Evolutionary conservation across 306 rosid species (phyloP).

Genomic region (Acacia crassicarpa): DNA sequence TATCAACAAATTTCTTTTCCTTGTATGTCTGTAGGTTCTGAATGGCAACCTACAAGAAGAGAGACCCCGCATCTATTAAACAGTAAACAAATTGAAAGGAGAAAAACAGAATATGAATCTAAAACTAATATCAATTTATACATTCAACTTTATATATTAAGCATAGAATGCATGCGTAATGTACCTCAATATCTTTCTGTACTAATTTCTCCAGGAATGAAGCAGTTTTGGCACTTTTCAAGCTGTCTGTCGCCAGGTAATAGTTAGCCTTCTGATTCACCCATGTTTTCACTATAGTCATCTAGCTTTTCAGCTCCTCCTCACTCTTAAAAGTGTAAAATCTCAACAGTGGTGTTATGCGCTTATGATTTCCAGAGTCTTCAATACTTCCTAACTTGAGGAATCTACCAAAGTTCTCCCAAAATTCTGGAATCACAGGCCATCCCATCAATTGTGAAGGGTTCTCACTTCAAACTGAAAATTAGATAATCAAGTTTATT

Average conservation of each 20-base stretch:
- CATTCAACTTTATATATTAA: not conserved
- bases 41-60: constrained; percentile 73
- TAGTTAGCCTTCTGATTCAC: constrained; percentile 90
- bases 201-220: constrained; percentile 92
- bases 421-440: constrained; percentile 62
- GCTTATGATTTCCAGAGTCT: constrained; percentile 96
- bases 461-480: constrained; percentile 17
- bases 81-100: not conserved
- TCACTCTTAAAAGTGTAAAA: constrained; percentile 90
- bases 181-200: constrained; percentile 94
- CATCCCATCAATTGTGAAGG: constrained; percentile 20
- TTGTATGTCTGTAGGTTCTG: constrained; percentile 95
- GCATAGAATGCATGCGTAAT: not conserved
- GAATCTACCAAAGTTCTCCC: constrained; percentile 99
- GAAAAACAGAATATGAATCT: not conserved
- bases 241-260: constrained; percentile 94
- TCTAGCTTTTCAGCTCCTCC: constrained; percentile 88
- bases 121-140: not conserved
- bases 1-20: constrained; percentile 94
- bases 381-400: constrained; percentile 87
- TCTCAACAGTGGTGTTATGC: constrained; percentile 85
- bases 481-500: constrained; percentile 1
- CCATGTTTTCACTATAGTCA: constrained; percentile 92
- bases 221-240: constrained; percentile 94
- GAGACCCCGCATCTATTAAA: constrained; percentile 19